Base-by-base conservation (phyloP, 2,329 filamentous ascomycete species). In the Verticillium klebahnii region DNA sequence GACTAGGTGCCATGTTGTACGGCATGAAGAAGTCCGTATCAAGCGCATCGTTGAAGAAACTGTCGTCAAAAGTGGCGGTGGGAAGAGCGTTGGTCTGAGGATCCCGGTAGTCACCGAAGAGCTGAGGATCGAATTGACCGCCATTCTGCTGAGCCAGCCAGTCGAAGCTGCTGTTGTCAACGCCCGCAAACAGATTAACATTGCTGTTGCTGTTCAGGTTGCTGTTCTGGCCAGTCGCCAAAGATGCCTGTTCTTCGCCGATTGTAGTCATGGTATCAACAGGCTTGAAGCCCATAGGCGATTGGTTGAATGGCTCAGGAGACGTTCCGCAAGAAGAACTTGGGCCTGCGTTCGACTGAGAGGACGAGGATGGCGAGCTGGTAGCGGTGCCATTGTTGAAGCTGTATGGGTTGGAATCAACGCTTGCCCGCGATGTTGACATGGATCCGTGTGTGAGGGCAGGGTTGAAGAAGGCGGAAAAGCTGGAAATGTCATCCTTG, bases 51-150 rank as follows among this genome's bases (percentile, higher is more conserved):
- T 85, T 85, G 75, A 87, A 87, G 68, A 87, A 85, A 61, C 74
- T 81, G 65, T 87, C 90, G 60, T 92, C 91, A 67, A 96, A 91
- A 9, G 87, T 86, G 54, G 83, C 85, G 70, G 78, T 88, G 67
- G 81, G 80, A 19, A 96, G 77, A 15, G 96, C 83, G 61, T 89
- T 94, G 62, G 92, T 90, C 70, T 96, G 92, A 0, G 92, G 88
- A 71, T 99, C 95, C 59, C 95, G 89, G 76, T 97, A 98, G 68
- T 93, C 91, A 60, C 90, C 91, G 73, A 97, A 98, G 5, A 98
- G 82, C 61, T 95, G 88, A 0, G 95, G 94, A 65, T 98, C 93
- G 69, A 98, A 97, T 66, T 90, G 87, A 61, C 91, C 91, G 62
- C 89, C 89, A 69, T 93, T 94, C 72, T 96, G 91, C 69, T 89